Conservation (phyloP, 371 early-diverging fungal species). For the Gilbertella persicaria region DNA sequence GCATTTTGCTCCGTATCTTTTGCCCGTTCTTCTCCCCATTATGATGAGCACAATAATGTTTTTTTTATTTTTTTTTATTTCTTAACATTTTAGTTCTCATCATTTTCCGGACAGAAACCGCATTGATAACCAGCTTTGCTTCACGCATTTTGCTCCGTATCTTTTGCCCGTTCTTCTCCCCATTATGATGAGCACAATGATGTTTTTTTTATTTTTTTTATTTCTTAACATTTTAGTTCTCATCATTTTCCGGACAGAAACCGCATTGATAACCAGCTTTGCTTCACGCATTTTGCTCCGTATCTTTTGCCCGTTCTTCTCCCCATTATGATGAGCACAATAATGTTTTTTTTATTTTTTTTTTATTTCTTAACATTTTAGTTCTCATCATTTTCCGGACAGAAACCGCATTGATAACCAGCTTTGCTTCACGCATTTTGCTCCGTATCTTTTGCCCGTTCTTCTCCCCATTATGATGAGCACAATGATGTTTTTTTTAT, state of each 20-base stretch:
- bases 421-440: conserved; percentile 4
- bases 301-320: conserved; percentile 14
- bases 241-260: no score
- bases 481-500: neutral
- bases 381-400: conserved; percentile 1
- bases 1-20: conserved; percentile 15
- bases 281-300: conserved; percentile 12
- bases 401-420: conserved; percentile 9
- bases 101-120: conserved; percentile 4
- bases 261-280: conserved; percentile 13
- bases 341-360: neutral
- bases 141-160: no score
- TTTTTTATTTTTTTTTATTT: conserved; percentile 1
- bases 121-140: conserved; percentile 8
- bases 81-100: conserved; percentile 2
- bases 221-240: no score
- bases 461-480: no score
- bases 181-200: no score
- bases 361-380: conserved; percentile 4
- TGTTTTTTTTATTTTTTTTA: conserved; percentile 2
- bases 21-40: conserved; percentile 16
- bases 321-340: conserved; percentile 15
- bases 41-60: conserved; percentile 8
- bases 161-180: no score
- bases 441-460: no score